These are phyloP conservation scores for Acanthamoeba sp. DNA, from an alignment of 208 protist genomes.

Conservation along the genomic window DNA sequence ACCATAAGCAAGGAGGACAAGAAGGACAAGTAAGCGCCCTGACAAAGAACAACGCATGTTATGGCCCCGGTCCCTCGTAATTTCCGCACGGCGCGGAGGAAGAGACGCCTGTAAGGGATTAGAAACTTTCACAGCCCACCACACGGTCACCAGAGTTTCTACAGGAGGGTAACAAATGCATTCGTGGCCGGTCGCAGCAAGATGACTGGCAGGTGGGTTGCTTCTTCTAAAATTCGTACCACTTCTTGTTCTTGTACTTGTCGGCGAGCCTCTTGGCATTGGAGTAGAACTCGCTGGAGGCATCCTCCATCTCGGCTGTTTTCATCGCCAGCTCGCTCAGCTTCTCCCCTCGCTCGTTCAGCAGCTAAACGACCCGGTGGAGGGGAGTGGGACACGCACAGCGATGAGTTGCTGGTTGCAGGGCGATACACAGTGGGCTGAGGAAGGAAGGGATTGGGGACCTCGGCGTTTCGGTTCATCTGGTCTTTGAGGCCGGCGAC, in stretches of 20 bases:
- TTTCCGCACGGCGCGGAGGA: too few relatives aligned
- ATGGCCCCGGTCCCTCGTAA: too few relatives aligned
- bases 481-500: slow-evolving; percentile 13
- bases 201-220: not conserved
- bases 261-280: slow-evolving; percentile 50
- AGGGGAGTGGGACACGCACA: too few relatives aligned
- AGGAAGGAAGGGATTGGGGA: not conserved
- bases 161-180: too few relatives aligned
- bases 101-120: too few relatives aligned
- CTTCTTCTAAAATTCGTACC: slow-evolving; percentile 52
- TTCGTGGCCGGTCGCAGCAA: too few relatives aligned
- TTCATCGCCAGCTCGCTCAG: slow-evolving; percentile 41
- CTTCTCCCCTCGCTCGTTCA: slow-evolving; percentile 61
- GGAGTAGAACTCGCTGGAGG: slow-evolving; percentile 33
- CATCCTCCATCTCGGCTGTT: slow-evolving; percentile 38
- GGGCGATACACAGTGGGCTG: too few relatives aligned
- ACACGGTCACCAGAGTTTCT: too few relatives aligned
- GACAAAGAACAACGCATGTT: too few relatives aligned
- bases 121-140: too few relatives aligned
- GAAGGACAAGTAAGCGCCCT: slow-evolving; percentile 33
- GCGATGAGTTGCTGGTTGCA: too few relatives aligned
- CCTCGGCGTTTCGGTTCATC: slow-evolving; percentile 49
- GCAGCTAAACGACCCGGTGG: too few relatives aligned
- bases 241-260: slow-evolving; percentile 70
- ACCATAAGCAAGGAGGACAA: not conserved